phyloP scores from a whole-genome alignment of 352 stramenopile species.

The Aphanomyces astaci region DNA sequence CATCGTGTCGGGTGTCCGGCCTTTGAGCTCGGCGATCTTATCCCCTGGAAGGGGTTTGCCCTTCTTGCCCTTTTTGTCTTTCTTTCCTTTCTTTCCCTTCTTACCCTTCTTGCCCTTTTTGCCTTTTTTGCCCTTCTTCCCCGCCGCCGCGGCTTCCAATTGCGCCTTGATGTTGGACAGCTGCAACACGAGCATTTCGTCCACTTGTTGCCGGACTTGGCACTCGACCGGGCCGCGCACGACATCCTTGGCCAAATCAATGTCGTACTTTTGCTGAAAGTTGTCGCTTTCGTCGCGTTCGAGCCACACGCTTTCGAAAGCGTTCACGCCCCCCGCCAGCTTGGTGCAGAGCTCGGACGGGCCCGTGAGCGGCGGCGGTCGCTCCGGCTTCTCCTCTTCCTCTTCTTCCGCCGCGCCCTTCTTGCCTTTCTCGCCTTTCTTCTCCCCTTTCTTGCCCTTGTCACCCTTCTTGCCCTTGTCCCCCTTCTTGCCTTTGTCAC shows the following conservation, averaged over 20 bases:
- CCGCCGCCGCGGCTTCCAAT: constrained; percentile 68
- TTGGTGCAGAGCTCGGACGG: constrained; percentile 81
- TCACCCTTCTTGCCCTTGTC: constrained; percentile 41
- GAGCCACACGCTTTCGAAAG: constrained; percentile 86
- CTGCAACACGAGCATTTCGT: constrained; percentile 91
- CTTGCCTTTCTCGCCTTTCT: constrained; percentile 41
- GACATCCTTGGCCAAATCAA: constrained; percentile 85
- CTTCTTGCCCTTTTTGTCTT: constrained; percentile 58
- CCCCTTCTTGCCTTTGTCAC: constrained; percentile 30
- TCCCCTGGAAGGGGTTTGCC: constrained; percentile 80
- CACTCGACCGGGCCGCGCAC: constrained; percentile 80
- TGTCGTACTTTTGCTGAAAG: constrained; percentile 91
- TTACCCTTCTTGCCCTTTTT: constrained; percentile 44
- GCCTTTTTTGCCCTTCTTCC: constrained; percentile 77
- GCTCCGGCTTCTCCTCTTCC: constrained; percentile 59
- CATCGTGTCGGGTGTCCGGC: constrained; percentile 85
- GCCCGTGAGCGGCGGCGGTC: constrained; percentile 75
- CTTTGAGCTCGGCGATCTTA: constrained; percentile 88
- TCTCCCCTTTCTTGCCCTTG: constrained; percentile 44
- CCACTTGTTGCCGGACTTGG: constrained; percentile 85
- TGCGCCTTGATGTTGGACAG: constrained; percentile 92
- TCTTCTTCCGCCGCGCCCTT: constrained; percentile 36
- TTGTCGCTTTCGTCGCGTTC: constrained; percentile 83
- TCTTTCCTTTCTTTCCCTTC: constrained; percentile 36
- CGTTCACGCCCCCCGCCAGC: constrained; percentile 42